phyloP scores from a whole-genome alignment of 2,329 filamentous ascomycete genomes.

The Akanthomyces uredinophilus region DNA sequence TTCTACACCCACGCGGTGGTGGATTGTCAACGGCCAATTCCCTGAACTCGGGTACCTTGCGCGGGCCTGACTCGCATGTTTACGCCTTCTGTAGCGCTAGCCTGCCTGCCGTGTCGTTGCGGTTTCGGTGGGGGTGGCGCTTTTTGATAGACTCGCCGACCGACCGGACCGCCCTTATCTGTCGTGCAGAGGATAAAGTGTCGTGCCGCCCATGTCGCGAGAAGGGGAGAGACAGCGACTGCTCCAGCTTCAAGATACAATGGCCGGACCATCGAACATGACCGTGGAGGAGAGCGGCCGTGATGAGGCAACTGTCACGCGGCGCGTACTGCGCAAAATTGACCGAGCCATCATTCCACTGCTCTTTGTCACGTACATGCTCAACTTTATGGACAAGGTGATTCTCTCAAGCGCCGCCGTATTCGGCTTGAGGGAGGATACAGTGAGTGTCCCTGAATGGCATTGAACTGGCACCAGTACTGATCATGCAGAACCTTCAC shows the following conservation, averaged over 20 bases:
- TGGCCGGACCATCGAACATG: background rate
- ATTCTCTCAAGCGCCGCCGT: slow-evolving; percentile 52
- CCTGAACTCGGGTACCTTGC: background rate
- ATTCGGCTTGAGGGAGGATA: slow-evolving; percentile 49
- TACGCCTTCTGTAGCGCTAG: background rate
- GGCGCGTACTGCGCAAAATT: slow-evolving; percentile 48
- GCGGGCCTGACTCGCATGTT: background rate
- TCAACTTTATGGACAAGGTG: slow-evolving; percentile 59
- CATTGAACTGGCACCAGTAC: background rate
- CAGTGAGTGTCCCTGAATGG: slow-evolving; percentile 20
- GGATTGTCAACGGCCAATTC: background rate
- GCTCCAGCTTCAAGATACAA: background rate
- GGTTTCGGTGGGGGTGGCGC: background rate
- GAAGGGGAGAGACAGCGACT: background rate
- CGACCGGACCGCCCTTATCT: background rate
- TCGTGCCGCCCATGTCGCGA: background rate
- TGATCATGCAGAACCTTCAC: slow-evolving; percentile 22
- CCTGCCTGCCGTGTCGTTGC: background rate
- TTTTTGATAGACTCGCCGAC: background rate
- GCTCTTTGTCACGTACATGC: slow-evolving; percentile 51
- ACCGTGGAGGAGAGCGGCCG: background rate
- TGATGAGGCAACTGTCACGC: slow-evolving; percentile 21
- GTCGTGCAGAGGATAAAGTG: background rate
- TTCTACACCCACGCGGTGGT: background rate
- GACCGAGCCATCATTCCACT: slow-evolving; percentile 51